Evolutionary conservation across 2,329 filamentous ascomycete genomes (phyloP).

Genomic region (Pestalotiopsis sp.): DNA sequence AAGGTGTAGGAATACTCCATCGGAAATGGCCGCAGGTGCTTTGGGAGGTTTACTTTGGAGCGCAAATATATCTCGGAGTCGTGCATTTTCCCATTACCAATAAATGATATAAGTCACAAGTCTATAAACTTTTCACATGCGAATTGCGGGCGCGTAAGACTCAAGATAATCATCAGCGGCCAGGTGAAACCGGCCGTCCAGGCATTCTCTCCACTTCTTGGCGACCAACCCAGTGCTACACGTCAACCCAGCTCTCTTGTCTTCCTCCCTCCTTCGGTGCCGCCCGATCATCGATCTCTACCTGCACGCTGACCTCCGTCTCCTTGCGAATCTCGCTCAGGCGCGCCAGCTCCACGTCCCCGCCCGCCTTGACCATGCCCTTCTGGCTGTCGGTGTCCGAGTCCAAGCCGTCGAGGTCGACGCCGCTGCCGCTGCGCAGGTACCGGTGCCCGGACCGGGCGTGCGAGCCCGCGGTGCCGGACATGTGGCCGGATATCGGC

Average conservation of each 20-base stretch:
- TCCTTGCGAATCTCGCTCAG: background rate
- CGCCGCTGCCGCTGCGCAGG: background rate
- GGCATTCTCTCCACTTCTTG: too few relatives aligned
- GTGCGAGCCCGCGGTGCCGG: background rate
- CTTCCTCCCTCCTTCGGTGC: background rate
- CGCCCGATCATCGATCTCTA: background rate
- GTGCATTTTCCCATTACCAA: too few relatives aligned
- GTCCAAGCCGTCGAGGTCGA: background rate
- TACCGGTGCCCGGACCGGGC: background rate
- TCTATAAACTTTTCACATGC: too few relatives aligned
- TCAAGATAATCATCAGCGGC: too few relatives aligned
- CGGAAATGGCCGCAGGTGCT: too few relatives aligned
- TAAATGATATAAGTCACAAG: too few relatives aligned
- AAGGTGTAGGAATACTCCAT: background rate
- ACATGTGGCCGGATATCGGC: background rate
- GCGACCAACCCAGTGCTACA: too few relatives aligned
- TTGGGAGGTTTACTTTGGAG: background rate
- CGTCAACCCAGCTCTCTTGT: background rate
- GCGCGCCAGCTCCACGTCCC: background rate
- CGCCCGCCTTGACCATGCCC: background rate
- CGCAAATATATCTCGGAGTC: too few relatives aligned
- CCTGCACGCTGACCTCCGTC: background rate
- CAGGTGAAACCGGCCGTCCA: too few relatives aligned
- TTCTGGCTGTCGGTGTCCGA: background rate
- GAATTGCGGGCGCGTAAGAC: too few relatives aligned